phyloP scores from a whole-genome alignment of 495 filamentous ascomycete species.

The Tuber brumale region DNA sequence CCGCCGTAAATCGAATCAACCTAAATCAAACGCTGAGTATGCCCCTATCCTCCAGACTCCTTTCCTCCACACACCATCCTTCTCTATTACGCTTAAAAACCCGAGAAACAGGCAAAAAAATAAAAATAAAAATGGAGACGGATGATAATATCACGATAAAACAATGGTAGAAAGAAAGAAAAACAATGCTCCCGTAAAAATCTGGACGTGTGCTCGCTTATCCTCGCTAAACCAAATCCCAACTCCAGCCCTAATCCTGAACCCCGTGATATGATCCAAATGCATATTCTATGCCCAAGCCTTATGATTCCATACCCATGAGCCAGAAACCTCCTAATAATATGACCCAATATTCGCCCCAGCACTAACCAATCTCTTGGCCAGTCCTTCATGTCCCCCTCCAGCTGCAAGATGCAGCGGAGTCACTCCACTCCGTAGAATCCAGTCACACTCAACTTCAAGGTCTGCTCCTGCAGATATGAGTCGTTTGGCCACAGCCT shows the following conservation, averaged over 20 bases:
- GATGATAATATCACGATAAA: neutral
- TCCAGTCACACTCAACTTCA: neutral
- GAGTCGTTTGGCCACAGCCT: slow-evolving; percentile 5
- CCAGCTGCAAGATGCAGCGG: slow-evolving; percentile 7
- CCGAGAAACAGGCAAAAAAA: neutral
- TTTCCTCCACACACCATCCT: neutral
- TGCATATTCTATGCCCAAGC: neutral
- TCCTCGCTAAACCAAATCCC: neutral
- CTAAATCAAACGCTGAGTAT: slow-evolving; percentile 1
- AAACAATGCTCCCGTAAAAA: slow-evolving; percentile 2
- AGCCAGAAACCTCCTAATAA: neutral
- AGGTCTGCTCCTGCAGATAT: slow-evolving; percentile 18
- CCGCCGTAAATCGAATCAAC: neutral
- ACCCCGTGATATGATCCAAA: neutral
- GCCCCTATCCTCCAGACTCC: neutral
- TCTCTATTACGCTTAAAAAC: neutral
- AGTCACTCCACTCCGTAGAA: neutral
- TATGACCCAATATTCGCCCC: neutral
- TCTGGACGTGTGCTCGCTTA: neutral
- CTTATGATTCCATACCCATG: neutral
- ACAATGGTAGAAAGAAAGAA: neutral
- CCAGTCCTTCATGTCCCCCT: neutral
- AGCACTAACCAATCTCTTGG: neutral
- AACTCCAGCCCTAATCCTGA: neutral
- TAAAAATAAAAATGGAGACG: neutral